phyloP scores from a whole-genome alignment of 1,284 basidiomycete genomes.

The Hypsizygus ulmarius region DNA sequence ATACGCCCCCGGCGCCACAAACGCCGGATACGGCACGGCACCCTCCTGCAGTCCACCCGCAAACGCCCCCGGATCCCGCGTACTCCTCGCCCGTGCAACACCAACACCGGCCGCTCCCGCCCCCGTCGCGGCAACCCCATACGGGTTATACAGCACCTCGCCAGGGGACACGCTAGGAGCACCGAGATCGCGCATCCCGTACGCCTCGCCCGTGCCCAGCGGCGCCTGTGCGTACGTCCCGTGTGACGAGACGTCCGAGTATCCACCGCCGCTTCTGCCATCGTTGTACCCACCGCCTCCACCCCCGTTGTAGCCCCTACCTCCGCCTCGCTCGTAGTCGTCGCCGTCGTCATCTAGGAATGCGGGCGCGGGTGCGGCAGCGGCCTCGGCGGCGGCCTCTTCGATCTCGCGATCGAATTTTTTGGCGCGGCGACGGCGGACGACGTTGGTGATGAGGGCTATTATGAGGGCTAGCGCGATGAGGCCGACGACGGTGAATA shows the following conservation, averaged over 20 bases:
- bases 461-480: conserved; percentile 51
- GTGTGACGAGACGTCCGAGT: conserved; percentile 59
- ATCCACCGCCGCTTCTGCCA: conserved; percentile 32
- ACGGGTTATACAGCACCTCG: conserved; percentile 29
- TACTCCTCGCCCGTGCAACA: conserved; percentile 38
- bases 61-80: conserved; percentile 35
- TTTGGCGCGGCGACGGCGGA: conserved; percentile 61
- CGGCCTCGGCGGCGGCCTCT: conserved; percentile 58
- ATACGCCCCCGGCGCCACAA: conserved; percentile 33
- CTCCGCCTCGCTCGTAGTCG: conserved; percentile 30
- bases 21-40: conserved; percentile 47
- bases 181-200: conserved; percentile 54
- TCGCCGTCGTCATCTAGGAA: conserved; percentile 55
- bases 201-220: conserved; percentile 35
- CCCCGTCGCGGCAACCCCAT: conserved; percentile 17
- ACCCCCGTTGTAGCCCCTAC: conserved; percentile 14
- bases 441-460: conserved; percentile 46
- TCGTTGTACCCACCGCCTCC: conserved; percentile 23
- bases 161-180: conserved; percentile 31
- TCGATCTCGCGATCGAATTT: conserved; percentile 69
- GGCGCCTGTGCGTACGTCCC: conserved; percentile 60
- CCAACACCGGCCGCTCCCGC: conserved; percentile 44
- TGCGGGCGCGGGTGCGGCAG: conserved; percentile 45
- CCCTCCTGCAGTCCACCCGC: conserved; percentile 36
- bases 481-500: conserved; percentile 67